phyloP scores from a whole-genome alignment of 2,329 filamentous ascomycete genomes.

The Geosmithia putterillii region DNA sequence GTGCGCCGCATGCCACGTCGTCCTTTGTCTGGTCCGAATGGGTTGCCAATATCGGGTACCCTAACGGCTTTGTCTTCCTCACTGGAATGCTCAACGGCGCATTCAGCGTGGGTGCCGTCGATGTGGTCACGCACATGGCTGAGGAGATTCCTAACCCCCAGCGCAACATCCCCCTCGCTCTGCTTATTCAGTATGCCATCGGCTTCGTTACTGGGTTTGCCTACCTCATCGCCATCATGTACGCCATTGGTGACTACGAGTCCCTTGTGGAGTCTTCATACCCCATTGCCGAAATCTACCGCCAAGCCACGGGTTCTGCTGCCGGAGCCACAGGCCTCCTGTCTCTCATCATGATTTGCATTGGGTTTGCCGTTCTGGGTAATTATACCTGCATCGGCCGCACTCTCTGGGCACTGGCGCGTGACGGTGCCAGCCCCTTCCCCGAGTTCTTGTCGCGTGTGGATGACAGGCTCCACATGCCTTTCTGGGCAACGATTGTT shows the following conservation, averaged over 20 bases:
- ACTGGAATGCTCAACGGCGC: constrained; percentile 48
- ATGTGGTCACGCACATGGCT: constrained; percentile 51
- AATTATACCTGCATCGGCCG: constrained; percentile 25
- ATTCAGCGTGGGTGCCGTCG: constrained; percentile 54
- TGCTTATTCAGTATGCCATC: constrained; percentile 35
- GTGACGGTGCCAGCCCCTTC: constrained; percentile 24
- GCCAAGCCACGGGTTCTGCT: constrained; percentile 38
- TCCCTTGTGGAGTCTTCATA: constrained; percentile 37
- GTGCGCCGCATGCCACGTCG: constrained; percentile 12
- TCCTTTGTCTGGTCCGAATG: constrained; percentile 27
- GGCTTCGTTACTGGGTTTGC: constrained; percentile 39
- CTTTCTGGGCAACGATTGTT: constrained; percentile 33
- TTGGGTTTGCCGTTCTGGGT: constrained; percentile 20
- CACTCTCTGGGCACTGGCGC: constrained; percentile 26
- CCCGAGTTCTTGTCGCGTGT: constrained; percentile 15
- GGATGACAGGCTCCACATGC: constrained; percentile 17
- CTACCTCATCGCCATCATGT: constrained; percentile 42
- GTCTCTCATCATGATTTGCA: constrained; percentile 21
- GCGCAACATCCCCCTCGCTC: constrained; percentile 39
- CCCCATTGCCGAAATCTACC: constrained; percentile 56
- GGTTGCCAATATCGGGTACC: constrained; percentile 24
- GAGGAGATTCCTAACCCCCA: constrained; percentile 47
- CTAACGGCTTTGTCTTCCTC: constrained; percentile 26
- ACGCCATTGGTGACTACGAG: constrained; percentile 44
- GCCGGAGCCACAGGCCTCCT: constrained; percentile 39